Percentiles rank a stretch among this genome's conserved stretches.
These are phyloP conservation scores for Pythium rishiriense DNA, from an alignment of 352 stramenopile genomes.

Conservation along the genomic window DNA sequence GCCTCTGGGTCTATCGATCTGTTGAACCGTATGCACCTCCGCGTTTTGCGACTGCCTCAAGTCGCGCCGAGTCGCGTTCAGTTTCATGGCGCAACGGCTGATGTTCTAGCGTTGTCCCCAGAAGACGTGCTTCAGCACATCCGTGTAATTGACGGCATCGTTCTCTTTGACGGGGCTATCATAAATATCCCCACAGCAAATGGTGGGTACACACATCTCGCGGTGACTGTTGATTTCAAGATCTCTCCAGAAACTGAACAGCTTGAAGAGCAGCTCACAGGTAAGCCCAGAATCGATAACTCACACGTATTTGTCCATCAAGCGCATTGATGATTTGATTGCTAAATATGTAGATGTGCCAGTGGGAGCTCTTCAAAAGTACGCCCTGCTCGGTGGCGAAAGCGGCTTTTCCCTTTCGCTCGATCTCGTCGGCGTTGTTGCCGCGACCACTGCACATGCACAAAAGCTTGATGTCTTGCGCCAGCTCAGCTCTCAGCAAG, in stretches of 20 bases:
- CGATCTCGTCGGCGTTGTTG: conserved; percentile 36
- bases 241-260: conserved; percentile 51
- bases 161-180: conserved; percentile 11
- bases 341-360: conserved; percentile 41
- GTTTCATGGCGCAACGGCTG: neutral
- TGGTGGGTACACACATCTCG: conserved; percentile 17
- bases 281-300: conserved; percentile 22
- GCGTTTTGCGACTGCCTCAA: conserved; percentile 57
- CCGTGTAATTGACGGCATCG: neutral
- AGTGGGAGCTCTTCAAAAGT: conserved; percentile 56
- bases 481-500: neutral
- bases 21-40: conserved; percentile 33
- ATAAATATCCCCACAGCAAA: conserved; percentile 9
- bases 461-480: conserved; percentile 10
- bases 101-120: neutral
- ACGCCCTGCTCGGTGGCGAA: conserved; percentile 44
- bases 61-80: conserved; percentile 6
- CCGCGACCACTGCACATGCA: conserved; percentile 26
- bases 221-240: conserved; percentile 35
- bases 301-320: neutral
- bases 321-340: neutral
- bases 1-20: conserved; percentile 23
- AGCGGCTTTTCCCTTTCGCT: conserved; percentile 34
- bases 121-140: neutral
- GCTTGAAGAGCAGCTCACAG: conserved; percentile 45